phyloP scores from a whole-genome alignment of 148 eudicot genomes.

The Diospyros lotus region DNA sequence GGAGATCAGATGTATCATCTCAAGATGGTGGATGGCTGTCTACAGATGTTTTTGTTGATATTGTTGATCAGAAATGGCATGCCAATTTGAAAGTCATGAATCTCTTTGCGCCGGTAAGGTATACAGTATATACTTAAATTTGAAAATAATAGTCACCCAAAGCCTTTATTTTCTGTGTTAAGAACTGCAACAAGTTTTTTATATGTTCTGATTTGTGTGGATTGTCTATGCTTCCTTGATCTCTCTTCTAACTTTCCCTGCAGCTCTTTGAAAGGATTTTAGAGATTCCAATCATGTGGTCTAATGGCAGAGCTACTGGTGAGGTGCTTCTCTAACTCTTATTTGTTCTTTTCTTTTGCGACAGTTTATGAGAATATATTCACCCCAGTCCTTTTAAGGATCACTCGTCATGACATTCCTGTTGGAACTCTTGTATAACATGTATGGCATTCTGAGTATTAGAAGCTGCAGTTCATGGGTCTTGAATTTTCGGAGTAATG shows the following conservation, averaged over 20 bases:
- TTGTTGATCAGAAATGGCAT: constrained; percentile 95
- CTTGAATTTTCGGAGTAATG: background rate
- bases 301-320: constrained; percentile 97
- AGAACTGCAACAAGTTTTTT: constrained; percentile 12
- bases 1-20: constrained; percentile 57
- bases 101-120: constrained; percentile 94
- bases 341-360: background rate
- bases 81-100: constrained; percentile 74
- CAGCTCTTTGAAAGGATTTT: constrained; percentile 95
- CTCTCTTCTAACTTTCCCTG: constrained; percentile 19
- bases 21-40: constrained; percentile 97
- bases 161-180: background rate
- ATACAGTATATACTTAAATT: constrained; percentile 13
- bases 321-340: constrained; percentile 80
- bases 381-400: background rate
- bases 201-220: constrained; percentile 11
- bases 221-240: constrained; percentile 13
- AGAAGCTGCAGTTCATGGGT: background rate
- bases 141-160: background rate
- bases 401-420: background rate
- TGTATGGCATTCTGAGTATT: background rate
- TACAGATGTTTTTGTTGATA: constrained; percentile 89
- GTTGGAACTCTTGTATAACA: background rate
- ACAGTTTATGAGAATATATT: background rate
- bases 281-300: constrained; percentile 89